Conservation (phyloP, 495 filamentous ascomycete genomes). For the Trichoderma reesei region DNA sequence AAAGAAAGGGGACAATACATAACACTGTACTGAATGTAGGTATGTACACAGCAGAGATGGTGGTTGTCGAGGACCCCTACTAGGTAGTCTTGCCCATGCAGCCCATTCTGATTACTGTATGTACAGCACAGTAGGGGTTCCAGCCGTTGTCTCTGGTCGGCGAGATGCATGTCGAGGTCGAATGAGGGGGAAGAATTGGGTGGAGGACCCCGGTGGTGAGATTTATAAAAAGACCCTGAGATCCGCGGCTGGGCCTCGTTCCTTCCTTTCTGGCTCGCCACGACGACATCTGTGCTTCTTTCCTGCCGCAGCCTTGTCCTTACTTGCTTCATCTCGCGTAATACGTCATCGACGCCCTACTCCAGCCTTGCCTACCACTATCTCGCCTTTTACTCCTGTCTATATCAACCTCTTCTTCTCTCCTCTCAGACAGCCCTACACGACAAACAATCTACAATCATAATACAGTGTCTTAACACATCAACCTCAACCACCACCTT, state of each 20-base stretch:
- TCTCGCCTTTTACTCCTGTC: too few relatives aligned
- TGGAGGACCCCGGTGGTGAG: not conserved
- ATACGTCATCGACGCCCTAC: not conserved
- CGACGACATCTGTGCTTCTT: not conserved
- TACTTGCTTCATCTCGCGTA: not conserved
- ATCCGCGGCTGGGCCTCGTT: not conserved
- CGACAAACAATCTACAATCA: too few relatives aligned
- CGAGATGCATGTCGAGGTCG: not conserved
- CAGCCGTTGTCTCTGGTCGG: not conserved
- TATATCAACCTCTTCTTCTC: not conserved
- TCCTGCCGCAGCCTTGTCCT: not conserved
- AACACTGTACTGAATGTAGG: too few relatives aligned
- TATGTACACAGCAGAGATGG: too few relatives aligned
- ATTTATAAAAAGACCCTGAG: conserved; percentile 8
- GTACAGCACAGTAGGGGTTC: too few relatives aligned
- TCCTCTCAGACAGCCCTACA: not conserved
- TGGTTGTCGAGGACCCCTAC: too few relatives aligned
- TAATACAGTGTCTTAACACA: too few relatives aligned
- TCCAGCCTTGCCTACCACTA: too few relatives aligned
- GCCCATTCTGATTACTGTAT: too few relatives aligned
- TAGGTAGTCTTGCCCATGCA: too few relatives aligned
- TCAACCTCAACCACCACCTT: too few relatives aligned
- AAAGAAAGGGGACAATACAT: too few relatives aligned
- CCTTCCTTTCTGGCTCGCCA: not conserved
- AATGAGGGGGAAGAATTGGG: not conserved